Evolutionary conservation across 805 yeast genomes (phyloP), one percentile per base, ranked within the genome.

Genomic region (Alloascoidea hylecoeti): DNA sequence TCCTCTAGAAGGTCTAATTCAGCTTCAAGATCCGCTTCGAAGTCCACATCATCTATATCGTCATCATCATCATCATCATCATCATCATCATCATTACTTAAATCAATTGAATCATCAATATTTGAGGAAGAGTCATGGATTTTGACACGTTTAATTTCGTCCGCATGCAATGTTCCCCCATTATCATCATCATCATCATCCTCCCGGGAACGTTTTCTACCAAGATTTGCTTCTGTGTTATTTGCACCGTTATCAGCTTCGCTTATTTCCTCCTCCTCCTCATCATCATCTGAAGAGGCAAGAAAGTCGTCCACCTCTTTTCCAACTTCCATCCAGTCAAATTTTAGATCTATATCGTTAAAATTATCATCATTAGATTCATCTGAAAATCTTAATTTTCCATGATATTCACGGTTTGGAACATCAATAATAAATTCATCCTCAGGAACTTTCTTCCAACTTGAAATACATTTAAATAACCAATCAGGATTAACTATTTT

Each of bases 401-500:
- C 44, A 46, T 36, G 51, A 51, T 68, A 53, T 28, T 61, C 64
- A 1, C 66, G 68, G 15, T 66, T 64, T 3, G 63, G 65, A n/a
- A 72, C 68, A 4, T 66, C 57, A 15, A 86, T 61, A 33, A 64
- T 53, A 50, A 64, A 88, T 3, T 69, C 72, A 2, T 53, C 61
- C 44, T 79, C 92, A 14, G 76, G 74, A 0, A 76, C 77, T 35
- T 68, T 69, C 39, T 64, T 63, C 97, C 97, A 89, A 17, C 68
- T 58, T 4, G 86, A 75, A 46, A 89, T 63, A 55, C 96, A 82
- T 28, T 79, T 76, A 59, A 88, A 88, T 2, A 89, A 58, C 98
- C 98, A 89, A 49, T 83, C 92, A 2, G 94, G 88, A 49, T 77
- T 78, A 15, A 89, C 95, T n/a, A 89, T 69, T 47, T 78, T 75